Evolutionary conservation across 331 rosid genomes (phyloP).

Genomic region (Rosa hybrid): DNA sequence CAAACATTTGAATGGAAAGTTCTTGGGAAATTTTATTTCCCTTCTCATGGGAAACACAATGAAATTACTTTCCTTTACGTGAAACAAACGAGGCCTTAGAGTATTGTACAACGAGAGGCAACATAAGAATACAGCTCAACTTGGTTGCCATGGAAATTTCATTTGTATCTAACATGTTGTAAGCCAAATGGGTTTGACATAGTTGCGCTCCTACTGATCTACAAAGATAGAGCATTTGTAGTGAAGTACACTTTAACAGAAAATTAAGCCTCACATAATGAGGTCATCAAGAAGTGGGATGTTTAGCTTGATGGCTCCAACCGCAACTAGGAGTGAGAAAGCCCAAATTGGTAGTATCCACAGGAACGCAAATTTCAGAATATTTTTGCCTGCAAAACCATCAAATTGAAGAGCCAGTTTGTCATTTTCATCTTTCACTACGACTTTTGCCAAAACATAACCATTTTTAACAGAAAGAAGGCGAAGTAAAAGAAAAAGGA

Average conservation of each 20-base stretch:
- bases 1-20: too few species aligned
- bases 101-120: too few species aligned
- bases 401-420: neutral
- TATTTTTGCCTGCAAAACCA: conserved; percentile 54
- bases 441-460: too few species aligned
- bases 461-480: conserved; percentile 3
- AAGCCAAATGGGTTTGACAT: neutral
- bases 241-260: neutral
- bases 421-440: neutral
- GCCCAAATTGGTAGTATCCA: conserved; percentile 71
- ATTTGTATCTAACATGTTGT: neutral
- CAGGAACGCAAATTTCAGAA: conserved; percentile 37
- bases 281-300: conserved; percentile 57
- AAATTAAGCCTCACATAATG: conserved; percentile 39
- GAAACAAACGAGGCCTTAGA: too few species aligned
- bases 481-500: neutral
- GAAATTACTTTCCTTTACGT: too few species aligned
- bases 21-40: too few species aligned
- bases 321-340: conserved; percentile 51
- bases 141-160: neutral
- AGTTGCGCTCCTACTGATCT: neutral
- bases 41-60: too few species aligned
- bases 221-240: neutral
- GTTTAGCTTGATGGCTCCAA: conserved; percentile 56
- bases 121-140: too few species aligned